Evolutionary conservation across 176 grass and related monocot species (phyloP).

Genomic region (Triticum urartu): DNA sequence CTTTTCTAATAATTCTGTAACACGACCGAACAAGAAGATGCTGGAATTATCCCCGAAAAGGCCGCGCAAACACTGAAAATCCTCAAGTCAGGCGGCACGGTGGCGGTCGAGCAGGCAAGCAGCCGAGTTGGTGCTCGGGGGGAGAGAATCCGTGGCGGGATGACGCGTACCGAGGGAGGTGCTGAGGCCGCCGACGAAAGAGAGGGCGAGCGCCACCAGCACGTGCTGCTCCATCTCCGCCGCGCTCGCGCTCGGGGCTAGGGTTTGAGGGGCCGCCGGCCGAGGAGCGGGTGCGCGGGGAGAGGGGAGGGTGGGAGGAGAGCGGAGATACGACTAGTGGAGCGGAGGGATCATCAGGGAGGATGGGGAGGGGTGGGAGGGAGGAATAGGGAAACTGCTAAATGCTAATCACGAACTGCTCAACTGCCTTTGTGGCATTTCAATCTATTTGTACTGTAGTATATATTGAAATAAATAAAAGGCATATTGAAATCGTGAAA

Average conservation of each 20-base stretch:
- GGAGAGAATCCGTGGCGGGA: background rate
- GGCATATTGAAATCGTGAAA: no score
- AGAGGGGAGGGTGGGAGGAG: background rate
- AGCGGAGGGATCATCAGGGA: background rate
- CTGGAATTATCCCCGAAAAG: background rate
- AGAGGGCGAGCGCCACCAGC: conserved; percentile 75
- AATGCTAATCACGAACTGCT: background rate
- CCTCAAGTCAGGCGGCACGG: background rate
- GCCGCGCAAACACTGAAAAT: background rate
- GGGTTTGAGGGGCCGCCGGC: conserved; percentile 22
- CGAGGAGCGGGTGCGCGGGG: background rate
- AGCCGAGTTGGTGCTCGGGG: background rate
- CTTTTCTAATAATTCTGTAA: background rate
- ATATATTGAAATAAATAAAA: no score
- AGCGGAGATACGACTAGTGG: background rate
- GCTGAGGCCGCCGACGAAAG: conserved; percentile 83
- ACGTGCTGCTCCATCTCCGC: conserved; percentile 62
- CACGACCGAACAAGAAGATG: background rate
- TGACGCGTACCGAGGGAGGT: conserved; percentile 65
- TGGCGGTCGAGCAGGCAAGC: no score
- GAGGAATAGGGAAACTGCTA: background rate
- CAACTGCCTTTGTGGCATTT: no score
- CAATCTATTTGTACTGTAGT: no score
- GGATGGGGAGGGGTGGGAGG: background rate
- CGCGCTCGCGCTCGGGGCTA: background rate